Base-by-base conservation (phyloP, 164 flowering plant genomes). In the Pachysandra terminalis region DNA sequence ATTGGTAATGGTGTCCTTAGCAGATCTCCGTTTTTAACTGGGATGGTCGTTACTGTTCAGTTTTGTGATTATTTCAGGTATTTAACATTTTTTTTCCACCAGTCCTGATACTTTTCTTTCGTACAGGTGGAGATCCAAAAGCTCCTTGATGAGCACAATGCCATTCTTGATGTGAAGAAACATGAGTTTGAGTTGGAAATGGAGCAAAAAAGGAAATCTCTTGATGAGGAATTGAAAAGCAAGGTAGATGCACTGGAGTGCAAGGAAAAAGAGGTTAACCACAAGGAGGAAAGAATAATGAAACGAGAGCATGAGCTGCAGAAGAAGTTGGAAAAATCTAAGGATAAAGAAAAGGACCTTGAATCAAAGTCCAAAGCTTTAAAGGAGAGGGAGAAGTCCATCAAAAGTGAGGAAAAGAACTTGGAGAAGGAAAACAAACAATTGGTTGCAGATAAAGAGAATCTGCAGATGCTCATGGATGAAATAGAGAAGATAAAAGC, bases 291-390 rank as follows among this genome's bases (percentile, higher is more conserved):
- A 59, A 96, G 84, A 85, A 57, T 93, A 69, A 57, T 41, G 23
- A 93, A 84, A 73, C 78, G 70, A 40, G 97, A 91, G 65, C 84
- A 84, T 63, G 79, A 84, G 6, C 57, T 96, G 64, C 86, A 87
- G 70, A 86, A 78, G 76, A 93, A 83, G 73, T 68, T 71, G 9
- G 91, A 85, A 62, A 88, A 90, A 70, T 49, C 77, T 19, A 90
- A 85, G 77, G 98, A 88, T 74, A 90, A 87, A 73, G 96, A 93
- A 71, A 85, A 81, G 71, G 90, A 84, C 17, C 65, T 82, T 75
- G 96, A 88, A 35, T 67, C 25, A 48, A 86, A 76, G 71, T 60
- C 74, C 61, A 95, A 88, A 79, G 53, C 70, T 54, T 63, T 85
- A 63, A 92, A 79, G 71, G 94, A 90, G 70, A 85, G 59, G 70